Evolutionary conservation across 176 grass and related monocot species (phyloP).

Genomic region (Oryza brachyantha): DNA sequence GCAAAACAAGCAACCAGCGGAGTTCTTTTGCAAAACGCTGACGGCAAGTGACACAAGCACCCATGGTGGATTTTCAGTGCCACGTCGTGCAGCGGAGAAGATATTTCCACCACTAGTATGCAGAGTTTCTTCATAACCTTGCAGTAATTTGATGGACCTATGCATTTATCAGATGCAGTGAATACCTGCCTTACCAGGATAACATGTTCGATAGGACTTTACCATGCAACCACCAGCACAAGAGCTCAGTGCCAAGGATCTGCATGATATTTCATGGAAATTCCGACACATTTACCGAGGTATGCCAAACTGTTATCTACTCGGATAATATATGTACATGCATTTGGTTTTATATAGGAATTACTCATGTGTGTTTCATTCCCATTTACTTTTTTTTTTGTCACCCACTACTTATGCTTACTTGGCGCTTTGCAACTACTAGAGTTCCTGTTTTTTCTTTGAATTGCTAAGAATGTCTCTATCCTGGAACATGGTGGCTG

Average conservation of each 20-base stretch:
- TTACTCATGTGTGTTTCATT: not conserved
- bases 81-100: slow-evolving; percentile 92
- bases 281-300: slow-evolving; percentile 94
- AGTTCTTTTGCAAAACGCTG: slow-evolving; percentile 97
- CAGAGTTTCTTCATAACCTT: slow-evolving; percentile 22
- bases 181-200: slow-evolving; percentile 56
- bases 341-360: slow-evolving; percentile 1
- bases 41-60: slow-evolving; percentile 96
- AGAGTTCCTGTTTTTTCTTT: not conserved
- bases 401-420: slow-evolving; percentile 10
- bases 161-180: slow-evolving; percentile 37
- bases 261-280: slow-evolving; percentile 94
- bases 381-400: not conserved
- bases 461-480: slow-evolving; percentile 1
- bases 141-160: slow-evolving; percentile 7
- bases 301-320: slow-evolving; percentile 24
- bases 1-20: slow-evolving; percentile 92
- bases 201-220: slow-evolving; percentile 82
- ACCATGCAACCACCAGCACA: slow-evolving; percentile 95
- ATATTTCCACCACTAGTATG: slow-evolving; percentile 98
- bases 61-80: slow-evolving; percentile 95
- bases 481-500: slow-evolving; percentile 1
- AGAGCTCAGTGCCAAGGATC: slow-evolving; percentile 91
- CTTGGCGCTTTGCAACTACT: slow-evolving; percentile 1
- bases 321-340: slow-evolving; percentile 2